phyloP scores from a whole-genome alignment of 306 rosid species.

The Datisca glomerata region DNA sequence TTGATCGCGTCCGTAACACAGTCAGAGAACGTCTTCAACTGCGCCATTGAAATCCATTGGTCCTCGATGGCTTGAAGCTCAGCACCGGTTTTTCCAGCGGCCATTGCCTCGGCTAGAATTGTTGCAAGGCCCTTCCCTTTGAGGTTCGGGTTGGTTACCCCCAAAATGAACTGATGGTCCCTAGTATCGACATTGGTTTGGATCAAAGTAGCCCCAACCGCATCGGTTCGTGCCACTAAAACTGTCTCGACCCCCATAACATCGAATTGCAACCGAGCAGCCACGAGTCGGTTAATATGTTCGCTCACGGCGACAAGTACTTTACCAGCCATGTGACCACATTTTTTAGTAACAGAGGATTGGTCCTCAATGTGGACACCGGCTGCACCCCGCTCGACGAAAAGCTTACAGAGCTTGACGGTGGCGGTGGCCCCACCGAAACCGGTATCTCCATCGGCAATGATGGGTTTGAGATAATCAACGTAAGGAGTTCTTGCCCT shows the following conservation, averaged over 20 bases:
- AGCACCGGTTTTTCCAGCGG: slow-evolving; percentile 54
- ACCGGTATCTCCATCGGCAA: slow-evolving; percentile 90
- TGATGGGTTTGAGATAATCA: slow-evolving; percentile 83
- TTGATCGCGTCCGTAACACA: slow-evolving; percentile 58
- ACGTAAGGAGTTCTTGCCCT: slow-evolving; percentile 62
- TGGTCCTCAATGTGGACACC: slow-evolving; percentile 98
- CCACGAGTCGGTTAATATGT: slow-evolving; percentile 80
- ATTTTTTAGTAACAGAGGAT: slow-evolving; percentile 76
- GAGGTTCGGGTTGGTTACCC: slow-evolving; percentile 53
- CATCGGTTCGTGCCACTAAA: slow-evolving; percentile 86
- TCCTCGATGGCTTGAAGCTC: slow-evolving; percentile 75
- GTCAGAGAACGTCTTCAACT: slow-evolving; percentile 66
- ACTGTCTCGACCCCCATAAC: slow-evolving; percentile 92
- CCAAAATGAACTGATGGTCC: slow-evolving; percentile 82
- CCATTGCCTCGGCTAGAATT: slow-evolving; percentile 49
- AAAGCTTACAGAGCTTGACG: slow-evolving; percentile 90
- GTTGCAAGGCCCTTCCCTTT: slow-evolving; percentile 47
- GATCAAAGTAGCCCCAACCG: slow-evolving; percentile 64
- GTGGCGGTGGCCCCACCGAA: slow-evolving; percentile 87
- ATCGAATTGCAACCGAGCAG: slow-evolving; percentile 88
- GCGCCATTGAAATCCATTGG: slow-evolving; percentile 53
- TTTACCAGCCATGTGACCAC: slow-evolving; percentile 98
- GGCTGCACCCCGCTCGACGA: slow-evolving; percentile 92
- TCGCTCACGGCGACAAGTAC: slow-evolving; percentile 75
- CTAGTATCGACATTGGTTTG: slow-evolving; percentile 76